A percentile compares a stretch with the other conserved stretches of the same genome.
Evolutionary conservation across 2,329 filamentous ascomycete species (phyloP).

Genomic region (Neocucurbitaria cava): DNA sequence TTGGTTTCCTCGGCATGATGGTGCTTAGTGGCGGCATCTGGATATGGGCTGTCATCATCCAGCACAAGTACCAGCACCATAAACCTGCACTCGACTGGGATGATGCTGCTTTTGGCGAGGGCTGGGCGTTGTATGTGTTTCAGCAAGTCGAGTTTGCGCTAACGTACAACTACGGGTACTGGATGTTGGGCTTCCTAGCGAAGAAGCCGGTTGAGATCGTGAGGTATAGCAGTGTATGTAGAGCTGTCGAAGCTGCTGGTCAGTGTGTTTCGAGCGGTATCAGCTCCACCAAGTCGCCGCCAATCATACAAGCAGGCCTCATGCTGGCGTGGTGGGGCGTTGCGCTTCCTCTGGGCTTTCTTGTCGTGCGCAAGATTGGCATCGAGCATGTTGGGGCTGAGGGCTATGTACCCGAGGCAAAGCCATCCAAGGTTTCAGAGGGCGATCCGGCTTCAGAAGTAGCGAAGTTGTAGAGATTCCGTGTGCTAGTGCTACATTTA

Average conservation of each 20-base stretch:
- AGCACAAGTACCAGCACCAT: constrained; percentile 31
- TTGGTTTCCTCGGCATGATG: constrained; percentile 25
- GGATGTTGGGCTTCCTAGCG: constrained; percentile 41
- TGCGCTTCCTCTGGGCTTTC: constrained; percentile 26
- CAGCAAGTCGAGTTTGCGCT: constrained; percentile 43
- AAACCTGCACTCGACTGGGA: constrained; percentile 38
- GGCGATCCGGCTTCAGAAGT: background rate
- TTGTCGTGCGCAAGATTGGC: constrained; percentile 32
- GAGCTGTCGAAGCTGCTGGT: constrained; percentile 37
- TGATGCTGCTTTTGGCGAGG: constrained; percentile 29
- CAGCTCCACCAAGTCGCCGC: constrained; percentile 36
- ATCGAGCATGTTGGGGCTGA: constrained; percentile 17
- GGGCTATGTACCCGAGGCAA: constrained; percentile 6
- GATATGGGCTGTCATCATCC: constrained; percentile 39
- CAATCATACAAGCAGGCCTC: constrained; percentile 25
- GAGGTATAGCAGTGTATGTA: constrained; percentile 29
- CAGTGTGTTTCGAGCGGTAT: constrained; percentile 40
- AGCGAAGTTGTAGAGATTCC: background rate
- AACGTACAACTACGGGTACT: constrained; percentile 47
- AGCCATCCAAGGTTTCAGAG: background rate
- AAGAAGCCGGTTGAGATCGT: constrained; percentile 31
- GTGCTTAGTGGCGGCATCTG: constrained; percentile 35
- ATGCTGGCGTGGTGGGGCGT: constrained; percentile 36
- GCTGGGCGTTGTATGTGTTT: constrained; percentile 45
- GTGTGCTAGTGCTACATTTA: too few relatives aligned